Conservation (phyloP, 345 rosid genomes). For the Lepidium africanum region DNA sequence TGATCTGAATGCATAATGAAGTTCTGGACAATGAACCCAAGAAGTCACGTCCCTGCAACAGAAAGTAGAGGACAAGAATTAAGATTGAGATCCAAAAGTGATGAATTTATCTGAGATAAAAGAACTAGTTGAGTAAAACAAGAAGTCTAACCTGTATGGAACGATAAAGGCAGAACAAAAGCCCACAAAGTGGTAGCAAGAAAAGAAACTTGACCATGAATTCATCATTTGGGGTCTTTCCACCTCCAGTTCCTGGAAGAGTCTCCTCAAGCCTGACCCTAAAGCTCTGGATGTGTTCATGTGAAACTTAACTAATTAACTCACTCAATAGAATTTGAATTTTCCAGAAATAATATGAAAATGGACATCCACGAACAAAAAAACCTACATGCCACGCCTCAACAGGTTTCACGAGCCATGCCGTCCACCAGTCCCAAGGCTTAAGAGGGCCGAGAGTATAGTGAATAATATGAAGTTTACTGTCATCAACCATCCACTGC, state of each 20-base stretch:
- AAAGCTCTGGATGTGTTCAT: slow-evolving; percentile 36
- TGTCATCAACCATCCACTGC: slow-evolving; percentile 99
- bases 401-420: slow-evolving; percentile 93
- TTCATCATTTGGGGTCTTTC: slow-evolving; percentile 63
- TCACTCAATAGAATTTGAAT: background rate
- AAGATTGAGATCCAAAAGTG: background rate
- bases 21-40: slow-evolving; percentile 43
- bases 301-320: background rate
- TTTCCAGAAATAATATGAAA: background rate
- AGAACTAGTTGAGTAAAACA: background rate
- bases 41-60: slow-evolving; percentile 47
- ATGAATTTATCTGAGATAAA: background rate
- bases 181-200: slow-evolving; percentile 55
- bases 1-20: slow-evolving; percentile 54
- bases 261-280: slow-evolving; percentile 25
- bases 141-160: slow-evolving; percentile 11
- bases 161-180: slow-evolving; percentile 33
- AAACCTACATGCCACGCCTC: slow-evolving; percentile 87
- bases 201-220: slow-evolving; percentile 63
- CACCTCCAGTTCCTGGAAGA: slow-evolving; percentile 82
- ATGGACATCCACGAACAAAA: background rate
- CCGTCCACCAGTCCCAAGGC: slow-evolving; percentile 99
- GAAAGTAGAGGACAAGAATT: background rate
- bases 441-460: slow-evolving; percentile 92
- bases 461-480: slow-evolving; percentile 81